A percentile compares a stretch with the other conserved stretches of the same genome.
These are phyloP conservation scores for Carnegiea gigantea DNA, from an alignment of 179 eudicot species.

Conservation along the genomic window DNA sequence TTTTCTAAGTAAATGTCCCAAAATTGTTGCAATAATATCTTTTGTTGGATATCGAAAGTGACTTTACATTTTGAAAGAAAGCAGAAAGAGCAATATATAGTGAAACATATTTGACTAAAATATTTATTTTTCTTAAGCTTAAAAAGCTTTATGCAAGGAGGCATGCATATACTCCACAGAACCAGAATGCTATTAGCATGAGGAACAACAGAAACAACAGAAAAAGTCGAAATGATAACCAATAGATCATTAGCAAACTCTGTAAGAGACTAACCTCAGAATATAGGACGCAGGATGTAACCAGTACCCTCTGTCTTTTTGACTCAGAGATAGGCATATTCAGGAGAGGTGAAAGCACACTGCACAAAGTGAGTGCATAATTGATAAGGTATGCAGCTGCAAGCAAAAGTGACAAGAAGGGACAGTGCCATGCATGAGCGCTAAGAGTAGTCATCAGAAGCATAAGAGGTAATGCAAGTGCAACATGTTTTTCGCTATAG, in stretches of 20 bases:
- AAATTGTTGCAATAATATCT: too few species aligned
- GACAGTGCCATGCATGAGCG: background rate
- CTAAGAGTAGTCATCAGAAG: background rate
- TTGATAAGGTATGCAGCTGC: background rate
- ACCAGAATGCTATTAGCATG: background rate
- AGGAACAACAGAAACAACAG: background rate
- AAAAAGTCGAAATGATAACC: background rate
- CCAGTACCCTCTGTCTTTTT: slow-evolving; percentile 96
- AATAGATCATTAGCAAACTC: slow-evolving; percentile 1
- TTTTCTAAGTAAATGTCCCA: background rate
- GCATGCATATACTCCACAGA: background rate
- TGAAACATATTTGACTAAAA: background rate
- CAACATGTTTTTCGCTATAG: background rate
- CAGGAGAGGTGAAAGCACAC: slow-evolving; percentile 93
- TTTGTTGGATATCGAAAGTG: background rate
- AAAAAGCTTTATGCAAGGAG: background rate
- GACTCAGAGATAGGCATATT: slow-evolving; percentile 97
- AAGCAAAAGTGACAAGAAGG: background rate
- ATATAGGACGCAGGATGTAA: slow-evolving; percentile 85
- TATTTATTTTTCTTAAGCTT: background rate
- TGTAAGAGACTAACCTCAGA: slow-evolving; percentile 72
- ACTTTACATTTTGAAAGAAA: background rate
- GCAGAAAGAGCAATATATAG: background rate
- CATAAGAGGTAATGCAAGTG: background rate
- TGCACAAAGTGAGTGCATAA: slow-evolving; percentile 36